phyloP scores from a whole-genome alignment of 108 stramenopile genomes.

The Mediolabrus comicus region DNA sequence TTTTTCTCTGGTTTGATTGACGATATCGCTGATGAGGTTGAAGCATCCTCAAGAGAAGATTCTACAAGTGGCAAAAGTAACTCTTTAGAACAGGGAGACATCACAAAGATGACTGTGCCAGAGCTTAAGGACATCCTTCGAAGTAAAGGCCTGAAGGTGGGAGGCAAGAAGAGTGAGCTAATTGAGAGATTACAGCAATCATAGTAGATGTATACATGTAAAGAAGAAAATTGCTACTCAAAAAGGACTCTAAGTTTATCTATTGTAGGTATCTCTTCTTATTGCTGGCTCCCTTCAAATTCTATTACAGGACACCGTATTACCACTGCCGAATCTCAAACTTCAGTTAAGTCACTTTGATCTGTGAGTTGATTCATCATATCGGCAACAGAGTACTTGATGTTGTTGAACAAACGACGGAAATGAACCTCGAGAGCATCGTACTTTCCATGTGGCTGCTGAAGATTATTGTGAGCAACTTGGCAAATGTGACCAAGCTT shows the following conservation, averaged over 20 bases:
- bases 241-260: background rate
- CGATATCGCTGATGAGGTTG: slow-evolving; percentile 33
- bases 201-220: background rate
- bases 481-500: slow-evolving; percentile 83
- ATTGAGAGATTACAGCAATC: slow-evolving; percentile 64
- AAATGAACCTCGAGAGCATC: slow-evolving; percentile 75
- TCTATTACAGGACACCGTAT: too few species aligned
- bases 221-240: background rate
- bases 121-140: slow-evolving; percentile 75
- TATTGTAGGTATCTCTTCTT: too few species aligned
- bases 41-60: slow-evolving; percentile 15
- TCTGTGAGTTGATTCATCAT: slow-evolving; percentile 92
- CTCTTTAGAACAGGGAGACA: slow-evolving; percentile 2
- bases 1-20: slow-evolving; percentile 40
- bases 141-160: slow-evolving; percentile 71
- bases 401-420: slow-evolving; percentile 86
- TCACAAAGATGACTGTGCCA: slow-evolving; percentile 59
- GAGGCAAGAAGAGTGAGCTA: slow-evolving; percentile 83
- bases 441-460: slow-evolving; percentile 90
- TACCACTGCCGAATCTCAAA: slow-evolving; percentile 56
- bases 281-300: too few species aligned
- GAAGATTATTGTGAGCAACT: slow-evolving; percentile 89
- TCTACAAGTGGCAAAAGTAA: background rate
- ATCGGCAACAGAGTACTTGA: slow-evolving; percentile 88
- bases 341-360: slow-evolving; percentile 82